phyloP scores from a whole-genome alignment of 176 grass and related monocot genomes.

The Cocos nucifera region DNA sequence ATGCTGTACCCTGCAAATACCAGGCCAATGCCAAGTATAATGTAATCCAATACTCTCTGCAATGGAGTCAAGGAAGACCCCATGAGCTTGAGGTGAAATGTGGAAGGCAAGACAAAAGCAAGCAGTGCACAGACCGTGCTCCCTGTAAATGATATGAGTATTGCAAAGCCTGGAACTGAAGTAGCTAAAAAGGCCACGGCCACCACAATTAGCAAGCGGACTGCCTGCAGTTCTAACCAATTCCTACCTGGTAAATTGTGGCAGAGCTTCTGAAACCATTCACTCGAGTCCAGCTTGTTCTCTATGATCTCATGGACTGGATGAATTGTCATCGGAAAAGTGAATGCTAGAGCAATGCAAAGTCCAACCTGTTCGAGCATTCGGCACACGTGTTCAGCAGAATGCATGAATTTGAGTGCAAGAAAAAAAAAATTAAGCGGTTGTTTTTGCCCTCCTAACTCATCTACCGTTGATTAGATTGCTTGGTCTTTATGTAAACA shows the following conservation, averaged over 20 bases:
- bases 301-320: conserved; percentile 79
- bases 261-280: conserved; percentile 46
- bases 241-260: conserved; percentile 10
- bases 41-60: conserved; percentile 37
- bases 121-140: conserved; percentile 75
- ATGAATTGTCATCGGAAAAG: conserved; percentile 85
- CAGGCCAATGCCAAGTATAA: conserved; percentile 46
- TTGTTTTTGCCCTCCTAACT: no score
- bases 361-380: conserved; percentile 56
- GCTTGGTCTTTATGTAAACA: no score
- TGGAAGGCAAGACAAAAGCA: conserved; percentile 64
- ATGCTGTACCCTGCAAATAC: conserved; percentile 50
- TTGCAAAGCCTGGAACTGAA: conserved; percentile 58
- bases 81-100: conserved; percentile 61
- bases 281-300: conserved; percentile 38
- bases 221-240: conserved; percentile 36
- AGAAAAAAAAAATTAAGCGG: no score
- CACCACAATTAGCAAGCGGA: conserved; percentile 34
- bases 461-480: no score
- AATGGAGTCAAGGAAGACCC: conserved; percentile 40
- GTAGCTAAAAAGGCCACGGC: conserved; percentile 48
- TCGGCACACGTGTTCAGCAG: no score
- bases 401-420: neutral
- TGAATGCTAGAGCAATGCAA: conserved; percentile 65
- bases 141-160: conserved; percentile 67